Evolutionary conservation across 441 rosid species (phyloP).

Genomic region (Mallotus repandus): DNA sequence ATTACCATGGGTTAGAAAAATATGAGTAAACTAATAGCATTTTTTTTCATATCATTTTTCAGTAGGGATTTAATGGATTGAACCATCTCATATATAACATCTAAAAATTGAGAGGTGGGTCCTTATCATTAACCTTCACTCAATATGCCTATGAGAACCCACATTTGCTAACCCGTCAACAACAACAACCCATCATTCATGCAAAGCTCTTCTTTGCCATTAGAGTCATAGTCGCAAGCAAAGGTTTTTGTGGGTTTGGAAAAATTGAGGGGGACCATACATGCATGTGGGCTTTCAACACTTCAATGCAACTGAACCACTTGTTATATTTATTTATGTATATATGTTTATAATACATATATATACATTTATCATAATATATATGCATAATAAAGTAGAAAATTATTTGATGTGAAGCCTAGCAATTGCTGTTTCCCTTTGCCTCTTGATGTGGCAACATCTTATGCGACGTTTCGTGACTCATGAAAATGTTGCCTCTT

Average conservation of each 20-base stretch:
- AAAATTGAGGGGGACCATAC: conserved; percentile 33
- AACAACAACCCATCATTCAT: conserved; percentile 33
- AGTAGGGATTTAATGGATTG: conserved; percentile 15
- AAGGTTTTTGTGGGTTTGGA: conserved; percentile 31
- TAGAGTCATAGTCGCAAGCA: conserved; percentile 35
- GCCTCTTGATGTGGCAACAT: conserved; percentile 24
- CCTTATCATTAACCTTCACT: conserved; percentile 1
- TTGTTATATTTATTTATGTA: background rate
- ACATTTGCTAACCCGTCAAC: conserved; percentile 24
- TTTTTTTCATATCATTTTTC: too few relatives aligned
- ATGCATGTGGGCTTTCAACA: conserved; percentile 4
- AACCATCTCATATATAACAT: conserved; percentile 16
- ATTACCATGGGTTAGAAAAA: too few relatives aligned
- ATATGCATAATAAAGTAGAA: conserved; percentile 13
- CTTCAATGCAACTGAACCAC: conserved; percentile 40
- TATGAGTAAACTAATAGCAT: too few relatives aligned
- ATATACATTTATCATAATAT: background rate
- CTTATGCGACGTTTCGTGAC: background rate
- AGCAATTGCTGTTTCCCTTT: conserved; percentile 18
- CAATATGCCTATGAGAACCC: conserved; percentile 25
- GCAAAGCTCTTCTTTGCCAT: conserved; percentile 41
- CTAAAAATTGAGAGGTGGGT: background rate
- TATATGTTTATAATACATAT: background rate
- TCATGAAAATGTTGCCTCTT: background rate
- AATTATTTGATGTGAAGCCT: conserved; percentile 26